These are phyloP conservation scores for Abrus precatorius DNA, from an alignment of 306 rosid genomes.

Conservation along the genomic window DNA sequence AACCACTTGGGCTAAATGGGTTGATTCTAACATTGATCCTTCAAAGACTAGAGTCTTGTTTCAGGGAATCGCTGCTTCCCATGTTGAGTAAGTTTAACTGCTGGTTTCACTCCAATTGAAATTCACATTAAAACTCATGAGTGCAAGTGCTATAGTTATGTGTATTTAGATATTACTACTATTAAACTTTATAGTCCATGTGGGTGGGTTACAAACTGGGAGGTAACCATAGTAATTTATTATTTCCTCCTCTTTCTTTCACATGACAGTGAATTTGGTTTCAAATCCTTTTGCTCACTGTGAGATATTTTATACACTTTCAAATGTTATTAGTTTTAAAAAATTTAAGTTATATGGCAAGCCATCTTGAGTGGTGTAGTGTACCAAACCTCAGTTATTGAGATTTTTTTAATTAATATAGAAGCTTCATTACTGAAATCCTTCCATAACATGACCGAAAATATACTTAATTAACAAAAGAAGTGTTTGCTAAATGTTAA, in stretches of 20 bases:
- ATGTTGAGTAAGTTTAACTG: slow-evolving; percentile 55
- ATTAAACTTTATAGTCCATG: neutral
- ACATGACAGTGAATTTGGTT: neutral
- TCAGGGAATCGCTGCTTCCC: slow-evolving; percentile 74
- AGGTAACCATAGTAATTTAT: neutral
- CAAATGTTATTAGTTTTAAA: neutral
- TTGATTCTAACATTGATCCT: slow-evolving; percentile 63
- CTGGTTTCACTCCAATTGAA: neutral
- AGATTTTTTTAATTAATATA: neutral
- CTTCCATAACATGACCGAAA: neutral
- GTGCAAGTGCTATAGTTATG: neutral
- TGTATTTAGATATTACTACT: neutral
- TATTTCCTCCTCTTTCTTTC: neutral
- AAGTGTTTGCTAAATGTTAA: neutral
- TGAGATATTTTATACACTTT: neutral
- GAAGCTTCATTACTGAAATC: neutral
- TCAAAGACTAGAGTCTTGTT: slow-evolving; percentile 64
- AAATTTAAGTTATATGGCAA: neutral
- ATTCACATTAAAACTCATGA: neutral
- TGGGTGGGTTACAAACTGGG: slow-evolving; percentile 8
- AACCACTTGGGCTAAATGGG: slow-evolving; percentile 72
- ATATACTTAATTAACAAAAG: neutral
- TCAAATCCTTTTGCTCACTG: neutral
- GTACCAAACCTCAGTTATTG: neutral
- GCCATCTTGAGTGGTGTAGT: neutral